Base-by-base conservation (phyloP, 768 basidiomycete species). In the Leccinum subtestaceum region DNA sequence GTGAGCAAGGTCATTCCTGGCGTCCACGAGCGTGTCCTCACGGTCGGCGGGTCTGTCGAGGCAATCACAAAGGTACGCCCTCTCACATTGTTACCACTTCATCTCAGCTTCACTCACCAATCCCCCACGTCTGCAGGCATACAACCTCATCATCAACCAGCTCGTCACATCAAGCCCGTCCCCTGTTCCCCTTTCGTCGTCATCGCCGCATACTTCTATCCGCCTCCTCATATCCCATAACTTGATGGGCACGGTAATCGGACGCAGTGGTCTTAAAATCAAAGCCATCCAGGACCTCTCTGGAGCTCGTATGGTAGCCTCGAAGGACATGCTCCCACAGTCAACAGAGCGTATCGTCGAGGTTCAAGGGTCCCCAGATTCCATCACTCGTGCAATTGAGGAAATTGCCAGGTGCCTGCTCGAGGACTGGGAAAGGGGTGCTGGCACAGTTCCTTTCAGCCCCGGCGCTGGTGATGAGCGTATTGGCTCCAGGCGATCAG, bases 261-360 rank as follows among this genome's bases (percentile, higher is more conserved):
- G 97, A 66, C 89, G 95, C 64, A 89, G 79, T 55, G 97, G 97
- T 66, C 86, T 93, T 74, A 98, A 97, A 85, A 98, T 99, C 76
- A 98, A 98, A 79, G 91, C 94, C 70, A 98, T 99, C 72, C 97
- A 99, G 73, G 96, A 98, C 74, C 78, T 83, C 50, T 96, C 96
- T 40, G 94, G 95, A 53, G 95, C 94, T 19, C 90, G 97, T 57
- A 99, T 99, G 95, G 90, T 98, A 57, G 97, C 97, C 47, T 92
- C 93, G 61, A 98, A 98, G 76, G 97, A 98, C 70, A 98, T 98
- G 91, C 84, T 99, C 48, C 95, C 97, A 32, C 97, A 98, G 76
- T 98, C 96, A 32, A 99, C 97, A 50, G 97, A 99, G 76, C 93
- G 97, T 63, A 91, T 98, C 67, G 97, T 99, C 56, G 97, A 98